Conservation (phyloP, 257 asterid species). For the Nyctanthes arbortristis region DNA sequence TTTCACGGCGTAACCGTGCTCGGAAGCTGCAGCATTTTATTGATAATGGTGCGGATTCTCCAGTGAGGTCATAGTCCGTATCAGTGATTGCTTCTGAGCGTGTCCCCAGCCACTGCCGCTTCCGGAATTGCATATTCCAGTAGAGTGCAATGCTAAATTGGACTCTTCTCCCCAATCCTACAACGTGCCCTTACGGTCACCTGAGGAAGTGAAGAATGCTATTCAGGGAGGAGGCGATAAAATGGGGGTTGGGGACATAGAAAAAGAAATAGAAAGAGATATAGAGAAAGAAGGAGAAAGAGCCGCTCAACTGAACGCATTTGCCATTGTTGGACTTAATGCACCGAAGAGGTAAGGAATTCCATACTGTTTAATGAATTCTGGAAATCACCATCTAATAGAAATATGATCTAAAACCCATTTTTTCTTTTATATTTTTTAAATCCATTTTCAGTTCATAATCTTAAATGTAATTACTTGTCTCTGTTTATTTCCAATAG, state of each 20-base stretch:
- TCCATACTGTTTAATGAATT: background rate
- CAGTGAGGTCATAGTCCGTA: slow-evolving; percentile 3
- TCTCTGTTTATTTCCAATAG: background rate
- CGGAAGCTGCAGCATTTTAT: slow-evolving; percentile 34
- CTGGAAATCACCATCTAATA: background rate
- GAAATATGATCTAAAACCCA: background rate
- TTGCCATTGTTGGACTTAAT: slow-evolving; percentile 27
- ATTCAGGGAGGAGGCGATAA: slow-evolving; percentile 15
- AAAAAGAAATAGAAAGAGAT: slow-evolving; percentile 32
- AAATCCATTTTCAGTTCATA: background rate
- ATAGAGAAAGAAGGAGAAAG: slow-evolving; percentile 31
- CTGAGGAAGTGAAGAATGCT: slow-evolving; percentile 22
- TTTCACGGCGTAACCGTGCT: slow-evolving; percentile 39
- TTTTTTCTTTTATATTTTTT: background rate
- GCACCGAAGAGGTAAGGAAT: slow-evolving; percentile 33
- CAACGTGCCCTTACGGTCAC: slow-evolving; percentile 50
- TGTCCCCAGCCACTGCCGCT: slow-evolving; percentile 71
- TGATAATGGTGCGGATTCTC: slow-evolving; percentile 33
- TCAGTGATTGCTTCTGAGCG: slow-evolving; percentile 23
- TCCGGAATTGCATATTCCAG: slow-evolving; percentile 52
- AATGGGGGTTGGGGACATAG: slow-evolving; percentile 14
- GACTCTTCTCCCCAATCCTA: slow-evolving; percentile 23
- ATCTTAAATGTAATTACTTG: background rate
- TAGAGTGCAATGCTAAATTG: slow-evolving; percentile 41
- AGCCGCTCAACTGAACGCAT: slow-evolving; percentile 21